Evolutionary conservation across 148 eudicot species (phyloP).

Genomic region (Silene uniflora): DNA sequence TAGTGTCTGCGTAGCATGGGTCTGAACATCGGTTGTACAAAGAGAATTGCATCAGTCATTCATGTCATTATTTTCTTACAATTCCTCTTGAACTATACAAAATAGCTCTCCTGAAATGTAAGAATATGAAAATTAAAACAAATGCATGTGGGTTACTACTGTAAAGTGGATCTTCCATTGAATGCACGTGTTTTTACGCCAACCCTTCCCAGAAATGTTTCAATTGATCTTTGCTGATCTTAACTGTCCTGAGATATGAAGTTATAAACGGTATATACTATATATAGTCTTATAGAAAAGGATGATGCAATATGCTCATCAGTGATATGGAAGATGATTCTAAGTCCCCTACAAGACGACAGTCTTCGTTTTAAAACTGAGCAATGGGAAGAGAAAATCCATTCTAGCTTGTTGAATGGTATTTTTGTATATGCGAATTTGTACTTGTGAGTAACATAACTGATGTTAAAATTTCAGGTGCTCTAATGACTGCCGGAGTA

Average conservation of each 20-base stretch:
- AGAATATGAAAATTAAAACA: background rate
- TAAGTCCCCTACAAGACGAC: background rate
- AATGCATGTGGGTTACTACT: background rate
- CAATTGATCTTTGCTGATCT: background rate
- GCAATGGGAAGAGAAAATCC: background rate
- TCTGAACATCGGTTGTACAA: background rate
- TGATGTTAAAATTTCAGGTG: background rate
- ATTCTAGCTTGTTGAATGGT: background rate
- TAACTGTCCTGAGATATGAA: background rate
- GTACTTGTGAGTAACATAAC: background rate
- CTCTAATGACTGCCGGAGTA: constrained; percentile 31
- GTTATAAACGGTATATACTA: background rate
- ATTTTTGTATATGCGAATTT: background rate
- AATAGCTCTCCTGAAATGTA: background rate
- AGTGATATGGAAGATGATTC: background rate
- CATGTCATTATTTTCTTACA: too few species aligned
- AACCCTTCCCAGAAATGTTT: too few species aligned
- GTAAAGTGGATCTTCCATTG: background rate
- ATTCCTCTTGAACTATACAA: background rate
- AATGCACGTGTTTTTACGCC: too few species aligned
- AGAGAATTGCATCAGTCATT: background rate
- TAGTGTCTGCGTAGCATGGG: background rate
- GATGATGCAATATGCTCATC: background rate
- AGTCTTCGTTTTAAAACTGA: background rate
- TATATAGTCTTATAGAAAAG: background rate